Evolutionary conservation across 495 filamentous ascomycete species (phyloP), one percentile per base, ranked within the genome.

Genomic region (Tuber calosporum): DNA sequence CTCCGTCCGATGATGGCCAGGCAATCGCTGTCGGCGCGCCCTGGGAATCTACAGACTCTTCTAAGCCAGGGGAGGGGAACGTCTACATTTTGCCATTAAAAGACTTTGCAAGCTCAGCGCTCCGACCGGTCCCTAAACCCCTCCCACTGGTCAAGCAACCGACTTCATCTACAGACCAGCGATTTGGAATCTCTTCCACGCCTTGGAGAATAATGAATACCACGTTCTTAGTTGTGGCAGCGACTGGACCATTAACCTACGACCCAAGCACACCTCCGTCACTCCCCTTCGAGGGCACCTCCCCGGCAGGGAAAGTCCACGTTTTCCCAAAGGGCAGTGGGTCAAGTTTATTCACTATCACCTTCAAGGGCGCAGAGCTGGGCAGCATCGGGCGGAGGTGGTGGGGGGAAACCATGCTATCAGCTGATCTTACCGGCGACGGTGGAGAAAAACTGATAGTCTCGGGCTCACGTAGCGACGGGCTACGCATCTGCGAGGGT

Each of bases 21-120:
- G 71, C 73, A 6, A 30, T 81, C 17, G 80, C 80, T 19, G 69
- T 81, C 17, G 74, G 76, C 5, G 79, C 80, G 0, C 80, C 80
- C 1, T 41, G n/a, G 20, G 80, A 81, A 67, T 68, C 73, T 9
- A 80, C 75, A 42, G 77, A 79, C 72, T 79, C 77, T 15, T 67
- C 71, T 4, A 69, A 73, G 2, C 80, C 80, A 1, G 42, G 67
- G 19, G 80, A 74, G 42, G 80, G 80, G 7, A 79, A 75, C 39
- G 80, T 81, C 17, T 81, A 81, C 42, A 71, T 81, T 40, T 62
- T 81, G 22, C 79, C 80, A 17, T 68, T 78, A 30, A 67, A 76
- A 1, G 70, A 74, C 34, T 72, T 53, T 38, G 41, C 41, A 36
- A 39, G 48, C 17, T 36, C 68, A 1, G 45, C 72, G 8, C 30